A percentile compares a stretch with the other conserved stretches of the same genome.
phyloP scores from a whole-genome alignment of 305 asterid species.

The Fraxinus velutina region DNA sequence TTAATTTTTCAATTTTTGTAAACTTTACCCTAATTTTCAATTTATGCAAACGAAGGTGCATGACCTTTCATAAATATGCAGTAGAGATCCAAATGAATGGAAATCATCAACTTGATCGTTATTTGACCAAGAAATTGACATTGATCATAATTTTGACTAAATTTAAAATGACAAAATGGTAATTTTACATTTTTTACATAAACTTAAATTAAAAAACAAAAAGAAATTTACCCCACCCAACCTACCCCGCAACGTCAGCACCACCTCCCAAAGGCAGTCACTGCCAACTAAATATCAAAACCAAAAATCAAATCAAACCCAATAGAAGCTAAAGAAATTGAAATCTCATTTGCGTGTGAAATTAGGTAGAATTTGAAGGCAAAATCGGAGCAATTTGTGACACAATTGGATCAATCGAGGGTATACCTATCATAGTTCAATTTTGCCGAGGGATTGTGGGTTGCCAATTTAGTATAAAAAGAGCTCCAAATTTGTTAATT shows the following conservation, averaged over 20 bases:
- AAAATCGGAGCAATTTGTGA: not conserved
- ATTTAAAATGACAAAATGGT: not conserved
- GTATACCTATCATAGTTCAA: not conserved
- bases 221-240: not conserved
- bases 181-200: no score
- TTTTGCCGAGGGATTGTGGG: not conserved
- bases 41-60: not conserved
- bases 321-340: not conserved
- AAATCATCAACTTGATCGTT: not conserved
- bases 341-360: not conserved
- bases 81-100: not conserved
- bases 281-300: not conserved
- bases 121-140: not conserved
- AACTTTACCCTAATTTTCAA: not conserved
- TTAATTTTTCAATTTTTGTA: no score
- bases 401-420: not conserved
- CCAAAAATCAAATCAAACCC: not conserved
- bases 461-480: not conserved
- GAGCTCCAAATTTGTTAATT: not conserved
- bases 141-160: not conserved
- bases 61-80: not conserved
- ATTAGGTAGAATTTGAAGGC: not conserved
- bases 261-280: not conserved
- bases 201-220: not conserved
- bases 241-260: not conserved